Base-by-base conservation (phyloP, 441 rosid genomes). In the Arabidopsis hybrid region DNA sequence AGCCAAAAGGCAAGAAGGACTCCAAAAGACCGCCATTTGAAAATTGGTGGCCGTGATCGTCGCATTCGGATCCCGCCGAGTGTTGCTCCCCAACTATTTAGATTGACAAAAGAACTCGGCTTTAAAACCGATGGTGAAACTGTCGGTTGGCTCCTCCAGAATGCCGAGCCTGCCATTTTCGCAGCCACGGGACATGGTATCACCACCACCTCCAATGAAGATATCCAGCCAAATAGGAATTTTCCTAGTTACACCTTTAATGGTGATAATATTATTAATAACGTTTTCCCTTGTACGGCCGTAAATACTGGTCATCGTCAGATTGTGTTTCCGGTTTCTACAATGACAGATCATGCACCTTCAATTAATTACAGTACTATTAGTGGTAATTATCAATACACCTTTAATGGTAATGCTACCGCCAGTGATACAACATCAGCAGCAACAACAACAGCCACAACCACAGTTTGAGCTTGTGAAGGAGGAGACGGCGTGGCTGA, bases 71-170 rank as follows among this genome's bases (percentile, higher is more conserved):
- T 71, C 13, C 67, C 60, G 0, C 9, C 16, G 59, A 17, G 6
- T 14, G 13, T 18, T 40, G 75, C 50, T 3, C 14, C 75, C 2
- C 39, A 21, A 8, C 13, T 61, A 0, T 71, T 49, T 26, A 56
- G 38, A 1, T 31, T 71, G 7, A 71, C 68, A 6, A 7, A 60
- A 1, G 16, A 60, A 12, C 60, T 71, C 26, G 50, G 50, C 1
- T 35, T 56, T 16, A 35, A 31, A 3, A 70, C 46, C 3, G 57
- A 70, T 1, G 74, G 67, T 1, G 8, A 70, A 46, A 70, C 74
- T 31, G 14, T 70, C 2, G 34, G 9, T 2, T 69, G 74, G 74
- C 67, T 69, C 32, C 56, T 69, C 6, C 16, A 3, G 1, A n/a
- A 69, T 1, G 74, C 57, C 2, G 66, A 45, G 17, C 74, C 74